phyloP scores from a whole-genome alignment of 2,329 filamentous ascomycete species.

The Alternaria solani region DNA sequence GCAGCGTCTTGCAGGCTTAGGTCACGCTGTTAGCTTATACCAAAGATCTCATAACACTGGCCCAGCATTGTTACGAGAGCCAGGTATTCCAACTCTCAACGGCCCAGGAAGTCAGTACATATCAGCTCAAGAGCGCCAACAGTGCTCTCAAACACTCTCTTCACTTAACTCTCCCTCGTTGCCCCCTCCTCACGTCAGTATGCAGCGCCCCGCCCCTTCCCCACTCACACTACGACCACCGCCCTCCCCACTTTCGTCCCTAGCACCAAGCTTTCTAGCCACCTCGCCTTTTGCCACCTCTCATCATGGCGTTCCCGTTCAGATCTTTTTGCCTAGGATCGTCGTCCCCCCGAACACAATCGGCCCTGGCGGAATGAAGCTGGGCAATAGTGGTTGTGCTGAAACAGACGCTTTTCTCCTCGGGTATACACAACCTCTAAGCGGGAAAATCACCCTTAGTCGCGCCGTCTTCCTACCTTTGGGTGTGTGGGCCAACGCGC shows the following conservation, averaged over 20 bases:
- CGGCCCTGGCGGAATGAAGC: conserved; percentile 8
- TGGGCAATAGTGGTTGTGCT: conserved; percentile 10
- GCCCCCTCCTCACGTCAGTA: conserved; percentile 9
- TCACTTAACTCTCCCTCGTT: background rate
- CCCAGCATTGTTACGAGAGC: background rate
- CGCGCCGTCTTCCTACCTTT: conserved; percentile 38
- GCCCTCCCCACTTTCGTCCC: conserved; percentile 16
- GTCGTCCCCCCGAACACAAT: conserved; percentile 23
- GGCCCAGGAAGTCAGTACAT: background rate
- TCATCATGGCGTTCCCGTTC: conserved; percentile 30
- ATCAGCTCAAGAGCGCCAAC: background rate
- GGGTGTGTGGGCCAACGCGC: conserved; percentile 29
- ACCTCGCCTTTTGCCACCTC: conserved; percentile 22
- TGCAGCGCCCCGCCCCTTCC: conserved; percentile 25
- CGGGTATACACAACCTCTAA: conserved; percentile 26
- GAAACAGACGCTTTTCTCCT: conserved; percentile 44
- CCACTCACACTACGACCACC: conserved; percentile 15
- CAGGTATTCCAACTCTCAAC: background rate
- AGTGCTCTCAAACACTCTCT: background rate
- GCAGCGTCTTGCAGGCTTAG: conserved; percentile 5
- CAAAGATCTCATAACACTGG: background rate
- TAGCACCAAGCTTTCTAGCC: conserved; percentile 19
- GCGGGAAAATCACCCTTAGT: conserved; percentile 19
- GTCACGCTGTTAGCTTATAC: background rate
- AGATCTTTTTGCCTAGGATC: conserved; percentile 40